Evolutionary conservation across 1,284 basidiomycete genomes (phyloP).

Genomic region (Laetiporus sulphureus): DNA sequence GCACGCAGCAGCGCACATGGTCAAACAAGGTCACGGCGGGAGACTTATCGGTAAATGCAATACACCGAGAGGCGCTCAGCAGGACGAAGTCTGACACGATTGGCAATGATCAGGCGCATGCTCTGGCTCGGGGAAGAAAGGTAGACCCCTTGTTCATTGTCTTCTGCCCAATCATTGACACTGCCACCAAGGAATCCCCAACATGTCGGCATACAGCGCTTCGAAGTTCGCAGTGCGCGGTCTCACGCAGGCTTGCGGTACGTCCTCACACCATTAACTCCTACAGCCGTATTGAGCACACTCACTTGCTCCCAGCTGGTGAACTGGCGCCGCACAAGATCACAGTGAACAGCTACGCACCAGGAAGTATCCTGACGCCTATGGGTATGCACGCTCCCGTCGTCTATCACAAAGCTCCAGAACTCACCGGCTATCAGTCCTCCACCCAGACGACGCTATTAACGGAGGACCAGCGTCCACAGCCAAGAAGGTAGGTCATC

Average conservation of each 20-base stretch:
- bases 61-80: neutral
- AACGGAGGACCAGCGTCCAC: constrained; percentile 16
- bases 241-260: constrained; percentile 24
- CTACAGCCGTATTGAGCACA: neutral
- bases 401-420: neutral
- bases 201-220: constrained; percentile 15
- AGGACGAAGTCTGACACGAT: neutral
- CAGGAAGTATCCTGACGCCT: constrained; percentile 18
- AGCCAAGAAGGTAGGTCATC: constrained; percentile 10
- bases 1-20: constrained; percentile 24
- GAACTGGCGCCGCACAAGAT: constrained; percentile 13
- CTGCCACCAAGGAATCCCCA: constrained; percentile 8
- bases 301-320: neutral
- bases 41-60: constrained; percentile 20
- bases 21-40: constrained; percentile 26
- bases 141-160: constrained; percentile 5
- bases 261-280: neutral
- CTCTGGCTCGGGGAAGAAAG: constrained; percentile 16
- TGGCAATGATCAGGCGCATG: constrained; percentile 12
- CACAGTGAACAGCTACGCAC: constrained; percentile 23
- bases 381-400: constrained; percentile 13
- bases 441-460: constrained; percentile 15
- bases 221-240: constrained; percentile 32
- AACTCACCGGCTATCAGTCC: constrained; percentile 3
- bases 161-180: neutral